A percentile compares a stretch with the other conserved stretches of the same genome.
Evolutionary conservation across 352 stramenopile species (phyloP).

Genomic region (Phytophthora aleatoria): DNA sequence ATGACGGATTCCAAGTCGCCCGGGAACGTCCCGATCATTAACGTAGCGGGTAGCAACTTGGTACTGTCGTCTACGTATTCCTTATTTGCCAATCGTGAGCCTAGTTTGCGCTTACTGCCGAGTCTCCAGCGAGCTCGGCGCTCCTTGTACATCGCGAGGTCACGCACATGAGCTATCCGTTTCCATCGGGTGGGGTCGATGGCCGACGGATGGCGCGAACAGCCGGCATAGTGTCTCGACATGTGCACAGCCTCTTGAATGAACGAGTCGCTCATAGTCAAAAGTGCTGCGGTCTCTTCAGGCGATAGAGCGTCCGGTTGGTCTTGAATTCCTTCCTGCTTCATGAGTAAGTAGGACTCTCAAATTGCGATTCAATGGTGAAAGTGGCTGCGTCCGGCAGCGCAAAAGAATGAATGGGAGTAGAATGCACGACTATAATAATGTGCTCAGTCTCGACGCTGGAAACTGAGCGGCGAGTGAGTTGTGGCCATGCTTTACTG

Average conservation of each 20-base stretch:
- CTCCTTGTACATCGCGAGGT: conserved; percentile 40
- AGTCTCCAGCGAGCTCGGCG: conserved; percentile 18
- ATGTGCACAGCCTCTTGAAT: conserved; percentile 41
- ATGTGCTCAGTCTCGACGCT: conserved; percentile 3
- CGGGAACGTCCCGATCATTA: conserved; percentile 37
- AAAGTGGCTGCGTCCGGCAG: conserved; percentile 3
- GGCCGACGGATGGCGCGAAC: conserved; percentile 14
- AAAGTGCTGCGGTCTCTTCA: conserved; percentile 31
- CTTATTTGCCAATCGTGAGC: conserved; percentile 26
- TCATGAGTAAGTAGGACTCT: conserved; percentile 11
- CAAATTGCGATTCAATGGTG: background rate
- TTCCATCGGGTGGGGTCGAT: conserved; percentile 40
- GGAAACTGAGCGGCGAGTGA: conserved; percentile 11
- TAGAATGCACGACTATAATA: conserved; percentile 1
- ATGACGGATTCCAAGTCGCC: conserved; percentile 43
- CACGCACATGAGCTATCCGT: conserved; percentile 23
- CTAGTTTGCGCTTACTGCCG: conserved; percentile 32
- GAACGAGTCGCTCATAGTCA: conserved; percentile 41
- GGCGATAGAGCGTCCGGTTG: conserved; percentile 15
- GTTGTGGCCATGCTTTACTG: conserved; percentile 27
- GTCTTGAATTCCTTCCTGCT: conserved; percentile 7
- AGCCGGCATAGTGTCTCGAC: conserved; percentile 37
- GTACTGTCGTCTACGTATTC: conserved; percentile 17
- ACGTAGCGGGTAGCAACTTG: conserved; percentile 29
- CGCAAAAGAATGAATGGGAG: conserved; percentile 20